phyloP scores from a whole-genome alignment of 176 grass and related monocot species.

The Ananas comosus region DNA sequence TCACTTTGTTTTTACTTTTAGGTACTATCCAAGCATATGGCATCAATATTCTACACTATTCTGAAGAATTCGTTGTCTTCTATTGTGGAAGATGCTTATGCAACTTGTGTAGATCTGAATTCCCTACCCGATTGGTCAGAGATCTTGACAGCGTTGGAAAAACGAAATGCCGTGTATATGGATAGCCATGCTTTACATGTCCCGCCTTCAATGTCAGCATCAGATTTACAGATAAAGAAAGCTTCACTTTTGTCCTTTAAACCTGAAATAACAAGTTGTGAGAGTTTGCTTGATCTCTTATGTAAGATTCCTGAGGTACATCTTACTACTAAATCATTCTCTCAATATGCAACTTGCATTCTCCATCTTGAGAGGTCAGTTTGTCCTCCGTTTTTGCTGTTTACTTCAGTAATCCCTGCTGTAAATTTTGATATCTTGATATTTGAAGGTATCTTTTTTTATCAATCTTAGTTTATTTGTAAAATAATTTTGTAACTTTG shows the following conservation, averaged over 20 bases:
- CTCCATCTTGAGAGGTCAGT: conserved; percentile 88
- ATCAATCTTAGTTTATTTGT: not conserved
- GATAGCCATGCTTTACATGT: conserved; percentile 23
- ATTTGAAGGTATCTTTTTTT: not conserved
- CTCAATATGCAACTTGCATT: conserved; percentile 50
- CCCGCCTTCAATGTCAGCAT: conserved; percentile 4
- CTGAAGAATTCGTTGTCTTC: conserved; percentile 46
- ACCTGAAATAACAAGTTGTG: conserved; percentile 46
- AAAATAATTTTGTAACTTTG: not conserved
- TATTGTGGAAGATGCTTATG: conserved; percentile 31
- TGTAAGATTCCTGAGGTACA: conserved; percentile 59
- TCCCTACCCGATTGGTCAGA: conserved; percentile 59
- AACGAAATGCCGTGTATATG: conserved; percentile 20
- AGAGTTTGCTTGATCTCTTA: conserved; percentile 56
- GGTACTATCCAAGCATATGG: conserved; percentile 63
- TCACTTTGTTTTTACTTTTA: conserved; percentile 9
- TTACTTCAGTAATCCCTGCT: conserved; percentile 9
- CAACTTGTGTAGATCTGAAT: conserved; percentile 34
- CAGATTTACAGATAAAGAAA: not conserved
- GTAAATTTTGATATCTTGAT: not conserved
- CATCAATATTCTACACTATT: conserved; percentile 49
- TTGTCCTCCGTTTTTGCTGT: conserved; percentile 14
- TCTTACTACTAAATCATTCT: conserved; percentile 49
- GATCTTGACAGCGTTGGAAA: conserved; percentile 34
- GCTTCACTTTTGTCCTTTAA: conserved; percentile 21